phyloP scores from a whole-genome alignment of 2,329 filamentous ascomycete species.

The Cladosporium sp. region DNA sequence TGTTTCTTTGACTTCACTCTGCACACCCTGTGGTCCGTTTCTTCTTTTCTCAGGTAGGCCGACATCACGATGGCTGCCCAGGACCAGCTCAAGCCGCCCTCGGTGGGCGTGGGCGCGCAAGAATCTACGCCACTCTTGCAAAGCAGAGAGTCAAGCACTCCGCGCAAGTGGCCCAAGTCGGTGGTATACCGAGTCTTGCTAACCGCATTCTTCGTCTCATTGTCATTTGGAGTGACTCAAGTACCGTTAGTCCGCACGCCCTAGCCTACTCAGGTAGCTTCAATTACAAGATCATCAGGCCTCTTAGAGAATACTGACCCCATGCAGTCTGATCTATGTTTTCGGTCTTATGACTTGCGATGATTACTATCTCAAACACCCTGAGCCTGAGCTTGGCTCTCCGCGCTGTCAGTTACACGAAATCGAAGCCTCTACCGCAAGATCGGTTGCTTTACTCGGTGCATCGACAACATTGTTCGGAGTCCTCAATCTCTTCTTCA shows the following conservation, averaged over 20 bases:
- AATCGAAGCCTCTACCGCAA: conserved; percentile 62
- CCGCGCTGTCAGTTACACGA: conserved; percentile 55
- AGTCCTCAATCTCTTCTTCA: conserved; percentile 63
- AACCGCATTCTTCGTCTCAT: conserved; percentile 57
- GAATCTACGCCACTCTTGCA: conserved; percentile 8
- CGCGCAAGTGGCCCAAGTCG: conserved; percentile 22
- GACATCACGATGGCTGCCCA: not conserved
- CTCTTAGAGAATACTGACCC: not conserved
- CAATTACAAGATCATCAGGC: not conserved
- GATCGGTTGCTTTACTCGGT: conserved; percentile 60
- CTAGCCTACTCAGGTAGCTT: not conserved
- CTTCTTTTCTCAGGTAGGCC: not conserved
- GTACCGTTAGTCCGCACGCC: conserved; percentile 32
- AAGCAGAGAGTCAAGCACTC: not conserved
- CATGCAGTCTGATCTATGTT: conserved; percentile 51
- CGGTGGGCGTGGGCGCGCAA: not conserved
- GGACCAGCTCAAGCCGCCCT: not conserved
- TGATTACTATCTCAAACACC: conserved; percentile 59
- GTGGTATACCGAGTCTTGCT: conserved; percentile 48
- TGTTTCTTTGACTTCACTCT: not conserved
- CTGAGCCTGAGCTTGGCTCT: conserved; percentile 40
- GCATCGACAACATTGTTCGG: conserved; percentile 66
- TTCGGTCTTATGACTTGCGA: conserved; percentile 71
- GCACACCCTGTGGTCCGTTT: not conserved
- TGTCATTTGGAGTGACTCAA: conserved; percentile 49